Base-by-base conservation (phyloP, 2,329 filamentous ascomycete genomes). In the Hypoxylon sp. region DNA sequence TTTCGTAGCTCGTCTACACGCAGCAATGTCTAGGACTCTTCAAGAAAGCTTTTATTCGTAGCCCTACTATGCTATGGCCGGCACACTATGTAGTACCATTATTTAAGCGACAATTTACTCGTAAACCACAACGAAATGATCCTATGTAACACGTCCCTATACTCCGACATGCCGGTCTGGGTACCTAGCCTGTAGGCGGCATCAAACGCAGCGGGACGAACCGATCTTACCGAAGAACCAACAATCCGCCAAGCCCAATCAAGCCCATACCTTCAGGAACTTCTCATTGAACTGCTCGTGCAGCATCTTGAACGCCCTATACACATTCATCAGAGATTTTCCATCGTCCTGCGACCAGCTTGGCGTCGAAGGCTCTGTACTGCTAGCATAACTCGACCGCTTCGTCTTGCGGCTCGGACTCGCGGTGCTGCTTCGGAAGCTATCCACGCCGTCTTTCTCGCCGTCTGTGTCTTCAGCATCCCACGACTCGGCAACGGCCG, bases 181-280 rank as follows among this genome's bases (percentile, higher is more conserved):
- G n/a, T n/a, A n/a, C n/a, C n/a, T n/a, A n/a, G n/a, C n/a, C n/a
- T n/a, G n/a, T n/a, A 30, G 28, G 28, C 28, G 6, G 28, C 28
- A 30, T 6, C 28, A 30, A 30, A 36, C 36, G 5, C 36, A 38
- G 3, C 6, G 14, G 14, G 2, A 38, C 14, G 5, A n/a, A 38
- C 5, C 14, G 36, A 17, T 2, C 36, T 38, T 17, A 17, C 14
- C 36, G 14, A 5, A 6, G 6, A 38, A 38, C 36, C 28, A 6
- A 30, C 36, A 17, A 14, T 38, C 5, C 6, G 14, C 36, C 2
- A 38, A 6, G 7, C 23, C 7, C 11, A 17, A 4, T 76, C 78
- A 90, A 75, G 88, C 85, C 86, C 87, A 89, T 73, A 86, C 84
- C 72, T 84, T 85, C 74, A 75, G 82, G 78, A 92, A 91, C 80